Percentiles rank a stretch among this genome's conserved stretches.
Conservation (phyloP, 805 yeast genomes). For the Candida tibetensis region DNA sequence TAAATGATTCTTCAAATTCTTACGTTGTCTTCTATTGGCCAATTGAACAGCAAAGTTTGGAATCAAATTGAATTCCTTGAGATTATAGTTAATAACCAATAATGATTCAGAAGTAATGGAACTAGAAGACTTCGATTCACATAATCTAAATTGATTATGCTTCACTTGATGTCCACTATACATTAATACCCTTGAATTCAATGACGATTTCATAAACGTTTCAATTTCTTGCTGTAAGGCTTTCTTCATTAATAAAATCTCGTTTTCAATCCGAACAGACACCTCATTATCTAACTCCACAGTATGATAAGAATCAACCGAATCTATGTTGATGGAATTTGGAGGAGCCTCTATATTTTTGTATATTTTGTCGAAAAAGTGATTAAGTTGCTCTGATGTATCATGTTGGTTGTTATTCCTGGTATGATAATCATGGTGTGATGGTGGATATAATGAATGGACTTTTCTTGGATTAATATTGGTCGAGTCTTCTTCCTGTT, state of each 20-base stretch:
- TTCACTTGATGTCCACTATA: conserved; percentile 25
- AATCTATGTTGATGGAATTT: conserved; percentile 25
- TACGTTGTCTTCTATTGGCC: conserved; percentile 20
- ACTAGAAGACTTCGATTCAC: conserved; percentile 17
- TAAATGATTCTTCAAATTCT: conserved; percentile 29
- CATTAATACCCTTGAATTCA: conserved; percentile 16
- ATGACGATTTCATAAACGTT: conserved; percentile 20
- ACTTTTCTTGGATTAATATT: conserved; percentile 19
- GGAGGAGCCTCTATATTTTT: conserved; percentile 23
- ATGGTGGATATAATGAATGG: conserved; percentile 2
- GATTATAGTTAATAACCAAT: conserved; percentile 18
- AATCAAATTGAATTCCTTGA: conserved; percentile 31
- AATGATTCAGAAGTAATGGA: conserved; percentile 8
- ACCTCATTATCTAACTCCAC: conserved; percentile 18
- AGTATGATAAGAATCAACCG: conserved; percentile 28
- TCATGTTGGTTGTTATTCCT: not conserved
- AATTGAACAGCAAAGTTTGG: conserved; percentile 34
- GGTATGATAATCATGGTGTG: not conserved
- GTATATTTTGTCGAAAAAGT: conserved; percentile 18
- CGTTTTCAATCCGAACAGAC: conserved; percentile 22
- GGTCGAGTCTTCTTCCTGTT: conserved; percentile 15
- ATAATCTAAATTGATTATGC: conserved; percentile 31
- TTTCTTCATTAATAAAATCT: conserved; percentile 28
- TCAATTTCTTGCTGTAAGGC: conserved; percentile 31
- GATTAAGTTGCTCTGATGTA: conserved; percentile 8